Evolutionary conservation across 768 basidiomycete species (phyloP), one percentile per base, ranked within the genome.

Genomic region (Cyclocybe cylindracea): DNA sequence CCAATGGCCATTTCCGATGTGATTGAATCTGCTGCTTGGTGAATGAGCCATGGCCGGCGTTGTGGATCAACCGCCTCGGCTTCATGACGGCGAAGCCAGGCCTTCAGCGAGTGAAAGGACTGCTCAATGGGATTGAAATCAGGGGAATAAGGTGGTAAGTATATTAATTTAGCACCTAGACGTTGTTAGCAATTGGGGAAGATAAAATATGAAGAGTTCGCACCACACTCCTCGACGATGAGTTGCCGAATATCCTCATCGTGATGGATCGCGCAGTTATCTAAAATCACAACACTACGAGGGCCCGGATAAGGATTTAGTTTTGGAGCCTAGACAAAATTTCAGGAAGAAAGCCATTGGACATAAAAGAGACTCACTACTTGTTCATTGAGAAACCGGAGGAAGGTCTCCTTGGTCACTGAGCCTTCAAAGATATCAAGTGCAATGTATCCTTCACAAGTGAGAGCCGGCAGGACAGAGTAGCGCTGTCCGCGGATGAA

Each of bases 181-280:
- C 36, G 38, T 35, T 7, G 8, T 5, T 35, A 24, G 19, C 10
- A 42, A 7, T 35, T 42, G 9, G 11, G 19, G 10, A 7, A 32
- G n/a, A 34, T 34, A 13, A 10, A 54, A 39, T 5, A 48, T n/a
- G n/a, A 33, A 32, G 45, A 4, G 53, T 53, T 56, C 57, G 3
- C 34, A 63, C 66, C 43, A 41, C 62, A 64, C 48, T 65, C 61
- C 39, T 51, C 66, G 38, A 60, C 63, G 14, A 74, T 64, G 14
- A 74, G 43, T 2, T 50, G 40, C 1, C 62, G 54, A 10, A 76
- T 52, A 0, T 72, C 66, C 16, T 69, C 63, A 36, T 65, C 62
- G 37, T 76, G 68, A 44, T 77, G 74, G 18, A 76, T 77, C 2
- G 59, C 43, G 33, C 71, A 74, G 54, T 76, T 77, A 54, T 77